Base-by-base conservation (phyloP, 2,329 filamentous ascomycete species). In the Fusarium sp. region DNA sequence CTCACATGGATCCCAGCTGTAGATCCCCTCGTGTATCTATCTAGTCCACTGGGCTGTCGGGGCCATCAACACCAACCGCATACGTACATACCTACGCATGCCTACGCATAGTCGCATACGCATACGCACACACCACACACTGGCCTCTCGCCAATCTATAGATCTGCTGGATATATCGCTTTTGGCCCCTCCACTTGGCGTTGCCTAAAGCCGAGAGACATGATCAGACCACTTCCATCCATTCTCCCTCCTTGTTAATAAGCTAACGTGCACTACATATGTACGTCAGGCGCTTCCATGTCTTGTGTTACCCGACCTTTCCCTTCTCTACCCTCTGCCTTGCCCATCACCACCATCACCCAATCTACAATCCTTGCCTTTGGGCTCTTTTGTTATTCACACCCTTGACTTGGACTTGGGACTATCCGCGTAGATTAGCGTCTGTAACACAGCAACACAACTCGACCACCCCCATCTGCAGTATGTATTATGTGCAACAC, bases 281-380 rank as follows among this genome's bases (percentile, higher is more conserved):
- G 66, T 69, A 63, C 57, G 38, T 69, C 66, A 69, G 64, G 66
- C 70, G 45, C 47, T 70, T 66, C 66, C 42, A 63, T 74, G 71
- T 71, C 71, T 63, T 74, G 71, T 74, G 71, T 74, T 72, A 74
- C 71, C 67, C 59, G 71, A 74, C 71, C 71, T 74, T 74, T 74
- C 71, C 71, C 61, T 55, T 72, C 71, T 66, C 49, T 74, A 20
- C 57, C 49, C 44, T 68, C 52, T 61, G 67, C 71, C 71, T 69
- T 61, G 71, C 55, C 36, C 42, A 72, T 72, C 56, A 69, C 51
- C 64, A 59, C 66, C 67, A 70, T 70, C 51, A 54, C 61, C 47
- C 57, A 41, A 48, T 70, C 70, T 47, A 31, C 38, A 55, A 68
- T 71, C 67, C 67, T 70, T 65, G 71, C 66, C 55, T 63, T 57